Evolutionary conservation across 768 basidiomycete genomes (phyloP), one percentile per base, ranked within the genome.

Genomic region (Lactarius quietus): DNA sequence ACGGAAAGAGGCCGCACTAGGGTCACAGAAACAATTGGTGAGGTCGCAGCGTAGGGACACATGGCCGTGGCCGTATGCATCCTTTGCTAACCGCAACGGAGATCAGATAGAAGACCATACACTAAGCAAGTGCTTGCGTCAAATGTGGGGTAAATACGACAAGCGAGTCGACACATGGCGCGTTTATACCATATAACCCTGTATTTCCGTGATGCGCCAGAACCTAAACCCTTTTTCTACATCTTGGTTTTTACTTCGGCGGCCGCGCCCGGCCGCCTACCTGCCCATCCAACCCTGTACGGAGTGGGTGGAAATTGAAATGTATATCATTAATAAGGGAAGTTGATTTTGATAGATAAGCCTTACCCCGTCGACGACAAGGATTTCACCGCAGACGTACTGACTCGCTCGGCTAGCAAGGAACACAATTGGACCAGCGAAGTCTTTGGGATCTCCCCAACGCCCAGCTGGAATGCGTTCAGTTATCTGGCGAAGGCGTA

Each of bases 301-400:
- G 35, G 35, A 36, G 31, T 29, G 55, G 2, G 29, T n/a, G 35
- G 38, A 63, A 55, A 70, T 55, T 54, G 38, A 60, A 39, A 60
- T 23, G 67, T 9, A 43, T 17, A 39, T n/a, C 23, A 55, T 68
- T 57, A 63, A 39, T 58, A 36, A 55, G 36, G 36, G 56, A 55
- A 61, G 41, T 57, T 28, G 35, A 5, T 29, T 33, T 38, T 35
- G 60, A 52, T 38, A 68, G 51, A 63, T 33, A 45, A n/a, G 20
- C 76, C 86, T 79, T 70, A 87, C 87, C 56, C 87, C 87, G 64
- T 89, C 87, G 67, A 89, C 87, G 48, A 86, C 80, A 38, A 89
- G 70, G 28, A 84, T 76, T 73, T 89, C 88, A 28, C 88, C 88
- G 53, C 81, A 85, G n/a, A 89, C 81, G 71, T 89, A 89, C 70